Base-by-base conservation (phyloP, 2,329 filamentous ascomycete genomes). In the Cercospora canescens region DNA sequence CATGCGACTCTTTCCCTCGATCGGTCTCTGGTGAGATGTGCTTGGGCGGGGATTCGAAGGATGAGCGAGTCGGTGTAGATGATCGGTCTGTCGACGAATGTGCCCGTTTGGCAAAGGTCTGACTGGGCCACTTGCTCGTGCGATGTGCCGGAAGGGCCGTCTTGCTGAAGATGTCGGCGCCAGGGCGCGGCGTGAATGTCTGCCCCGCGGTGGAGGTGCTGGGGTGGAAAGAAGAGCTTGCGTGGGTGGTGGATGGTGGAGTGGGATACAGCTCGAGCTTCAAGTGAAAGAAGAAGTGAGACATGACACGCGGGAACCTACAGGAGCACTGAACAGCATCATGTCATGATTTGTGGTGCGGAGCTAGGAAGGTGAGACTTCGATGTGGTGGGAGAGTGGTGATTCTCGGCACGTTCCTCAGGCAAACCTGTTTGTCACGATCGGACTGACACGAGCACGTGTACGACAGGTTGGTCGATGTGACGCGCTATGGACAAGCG, bases 241-340 rank as follows among this genome's bases (percentile, higher is more conserved):
- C 32, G 12, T 35, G 41, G 39, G 12, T 34, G 63, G 35, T 28
- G 39, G 60, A 35, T 60, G 55, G 57, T 45, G 50, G 66, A 64
- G 62, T 79, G 69, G 81, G 76, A 72, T 87, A 83, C 18, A 89
- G 78, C 82, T 89, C 87, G 71, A 89, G 81, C 69, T 81, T 81
- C 65, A 90, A 76, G 73, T 89, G 86, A 73, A 87, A 90, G 76
- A 88, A 89, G 76, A 88, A 89, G 59, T 85, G 83, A 87, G 89
- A 65, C 85, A 84, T 76, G 84, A 85, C 61, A 59, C 52, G 55
- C 50, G 26, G 39, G 34, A 52, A 67, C 65, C 68, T 68, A 70
- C 66, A 61, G 60, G 52, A n/a, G 52, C 52, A 35, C 16, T 56
- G 30, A 16, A 56, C 52, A 56, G 52, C 52, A 56, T 56, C 9